These are phyloP conservation scores for Eucalyptus victrix DNA, from an alignment of 345 rosid genomes.

Conservation along the genomic window DNA sequence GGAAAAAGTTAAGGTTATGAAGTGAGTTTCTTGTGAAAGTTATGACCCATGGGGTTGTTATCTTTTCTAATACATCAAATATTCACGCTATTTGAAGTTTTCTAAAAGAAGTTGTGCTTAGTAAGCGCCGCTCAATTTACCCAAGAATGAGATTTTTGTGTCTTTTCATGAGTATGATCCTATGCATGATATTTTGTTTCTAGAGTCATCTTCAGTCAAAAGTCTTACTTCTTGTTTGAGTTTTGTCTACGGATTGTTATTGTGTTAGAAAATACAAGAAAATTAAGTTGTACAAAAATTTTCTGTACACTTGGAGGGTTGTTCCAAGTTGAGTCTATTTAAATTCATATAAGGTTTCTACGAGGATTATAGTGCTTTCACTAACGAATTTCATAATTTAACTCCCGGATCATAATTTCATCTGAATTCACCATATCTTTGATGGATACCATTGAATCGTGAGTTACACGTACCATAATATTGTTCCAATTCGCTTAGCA, in stretches of 20 bases:
- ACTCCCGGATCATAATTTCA: background rate
- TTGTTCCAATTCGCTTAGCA: background rate
- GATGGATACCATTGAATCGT: background rate
- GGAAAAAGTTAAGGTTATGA: background rate
- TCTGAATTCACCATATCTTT: background rate
- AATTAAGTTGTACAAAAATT: background rate
- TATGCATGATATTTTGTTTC: background rate
- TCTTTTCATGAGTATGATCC: too few species aligned
- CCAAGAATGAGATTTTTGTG: too few species aligned
- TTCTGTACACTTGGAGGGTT: background rate
- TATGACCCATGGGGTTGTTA: background rate
- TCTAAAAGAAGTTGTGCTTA: background rate
- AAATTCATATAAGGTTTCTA: background rate
- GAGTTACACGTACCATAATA: background rate
- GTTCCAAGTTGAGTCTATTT: background rate
- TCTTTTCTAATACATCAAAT: background rate
- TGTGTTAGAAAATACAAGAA: background rate
- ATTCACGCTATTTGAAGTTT: background rate
- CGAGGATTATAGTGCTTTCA: background rate
- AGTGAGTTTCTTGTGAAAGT: background rate
- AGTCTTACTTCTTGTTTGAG: background rate
- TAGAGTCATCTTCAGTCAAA: background rate
- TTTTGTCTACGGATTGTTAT: background rate
- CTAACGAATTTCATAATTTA: background rate
- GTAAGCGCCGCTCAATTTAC: background rate